These are phyloP conservation scores for Serendipita sp. DNA, from an alignment of 768 basidiomycete species.

Conservation along the genomic window DNA sequence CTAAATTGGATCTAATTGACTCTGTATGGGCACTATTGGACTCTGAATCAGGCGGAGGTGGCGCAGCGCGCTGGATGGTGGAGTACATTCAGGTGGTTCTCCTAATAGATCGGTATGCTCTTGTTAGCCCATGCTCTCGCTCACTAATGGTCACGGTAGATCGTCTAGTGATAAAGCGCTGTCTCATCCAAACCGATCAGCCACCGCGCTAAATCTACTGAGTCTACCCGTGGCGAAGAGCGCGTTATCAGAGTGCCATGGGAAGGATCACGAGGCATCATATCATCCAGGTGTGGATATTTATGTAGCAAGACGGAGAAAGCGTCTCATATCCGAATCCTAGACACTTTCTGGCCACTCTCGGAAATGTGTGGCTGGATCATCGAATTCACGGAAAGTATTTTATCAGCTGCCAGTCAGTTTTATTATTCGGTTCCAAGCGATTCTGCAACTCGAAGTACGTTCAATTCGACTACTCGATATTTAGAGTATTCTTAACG, in stretches of 20 bases:
- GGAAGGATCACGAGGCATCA: neutral
- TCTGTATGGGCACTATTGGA: neutral
- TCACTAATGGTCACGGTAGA: neutral
- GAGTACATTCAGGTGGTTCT: neutral
- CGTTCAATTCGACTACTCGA: neutral
- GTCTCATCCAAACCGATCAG: neutral
- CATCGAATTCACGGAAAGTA: neutral
- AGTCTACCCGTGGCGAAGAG: neutral
- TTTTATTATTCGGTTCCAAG: neutral
- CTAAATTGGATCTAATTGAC: neutral
- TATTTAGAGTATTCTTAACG: neutral
- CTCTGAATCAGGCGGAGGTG: neutral
- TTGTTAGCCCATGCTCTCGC: neutral
- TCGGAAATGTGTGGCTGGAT: slow-evolving; percentile 4
- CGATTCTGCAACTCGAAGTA: neutral
- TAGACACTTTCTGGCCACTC: neutral
- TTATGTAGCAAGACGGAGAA: no score
- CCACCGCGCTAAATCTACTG: neutral
- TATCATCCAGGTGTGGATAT: neutral
- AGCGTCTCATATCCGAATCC: neutral
- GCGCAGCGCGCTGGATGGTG: neutral
- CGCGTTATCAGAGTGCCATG: neutral
- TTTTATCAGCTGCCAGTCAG: neutral
- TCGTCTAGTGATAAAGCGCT: neutral
- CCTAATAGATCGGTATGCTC: neutral